These are phyloP conservation scores for Lachnellula suecica DNA, from an alignment of 2,329 filamentous ascomycete species.

Conservation along the genomic window DNA sequence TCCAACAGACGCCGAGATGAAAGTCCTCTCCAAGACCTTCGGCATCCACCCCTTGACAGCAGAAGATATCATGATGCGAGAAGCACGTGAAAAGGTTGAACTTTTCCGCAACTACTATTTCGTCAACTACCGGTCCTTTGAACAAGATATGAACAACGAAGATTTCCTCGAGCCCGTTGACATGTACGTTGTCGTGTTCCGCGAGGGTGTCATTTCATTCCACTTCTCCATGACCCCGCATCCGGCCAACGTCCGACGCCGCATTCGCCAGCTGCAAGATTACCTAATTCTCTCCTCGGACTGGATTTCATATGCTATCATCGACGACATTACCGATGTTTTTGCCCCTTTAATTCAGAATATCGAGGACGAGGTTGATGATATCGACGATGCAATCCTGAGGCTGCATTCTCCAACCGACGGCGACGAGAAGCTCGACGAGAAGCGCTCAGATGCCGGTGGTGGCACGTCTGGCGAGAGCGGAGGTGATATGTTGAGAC, in stretches of 20 bases:
- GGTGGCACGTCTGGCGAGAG: conserved; percentile 39
- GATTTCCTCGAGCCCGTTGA: conserved; percentile 94
- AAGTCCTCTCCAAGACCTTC: conserved; percentile 86
- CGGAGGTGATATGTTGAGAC: conserved; percentile 81
- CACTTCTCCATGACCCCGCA: conserved; percentile 97
- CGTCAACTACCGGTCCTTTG: conserved; percentile 96
- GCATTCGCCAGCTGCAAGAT: conserved; percentile 90
- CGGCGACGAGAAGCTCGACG: conserved; percentile 41
- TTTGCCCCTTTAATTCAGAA: conserved; percentile 89
- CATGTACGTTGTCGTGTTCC: conserved; percentile 96
- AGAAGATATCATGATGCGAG: conserved; percentile 96
- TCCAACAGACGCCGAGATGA: conserved; percentile 95
- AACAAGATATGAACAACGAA: conserved; percentile 86
- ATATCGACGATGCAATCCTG: conserved; percentile 91
- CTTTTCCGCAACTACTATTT: conserved; percentile 98
- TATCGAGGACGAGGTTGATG: conserved; percentile 95
- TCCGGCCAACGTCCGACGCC: conserved; percentile 89
- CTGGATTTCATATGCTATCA: conserved; percentile 98
- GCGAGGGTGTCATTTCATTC: conserved; percentile 92
- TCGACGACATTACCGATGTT: conserved; percentile 97
- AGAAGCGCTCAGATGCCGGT: conserved; percentile 46
- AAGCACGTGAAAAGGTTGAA: conserved; percentile 96
- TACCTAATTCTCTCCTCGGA: conserved; percentile 91
- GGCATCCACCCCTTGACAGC: conserved; percentile 93
- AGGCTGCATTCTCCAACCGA: conserved; percentile 67